Conservation (phyloP, 176 grass and related monocot species). For the Carex kokanica region DNA sequence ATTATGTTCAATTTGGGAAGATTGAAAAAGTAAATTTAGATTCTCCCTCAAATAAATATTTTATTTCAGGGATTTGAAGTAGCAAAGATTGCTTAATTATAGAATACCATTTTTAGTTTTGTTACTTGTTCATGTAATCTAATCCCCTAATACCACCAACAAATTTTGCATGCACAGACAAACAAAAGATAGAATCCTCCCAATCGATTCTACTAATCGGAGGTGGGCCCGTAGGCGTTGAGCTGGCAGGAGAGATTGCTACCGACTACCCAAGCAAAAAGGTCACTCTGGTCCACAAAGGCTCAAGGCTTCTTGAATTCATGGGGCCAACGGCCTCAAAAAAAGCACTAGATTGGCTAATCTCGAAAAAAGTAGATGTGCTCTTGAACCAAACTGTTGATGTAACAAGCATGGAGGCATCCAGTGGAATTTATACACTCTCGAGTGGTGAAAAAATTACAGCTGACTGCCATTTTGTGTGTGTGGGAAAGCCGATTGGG, state of each 20-base stretch:
- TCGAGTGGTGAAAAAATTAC: slow-evolving; percentile 27
- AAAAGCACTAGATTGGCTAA: slow-evolving; percentile 32
- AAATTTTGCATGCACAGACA: slow-evolving; percentile 33
- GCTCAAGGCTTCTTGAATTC: slow-evolving; percentile 37
- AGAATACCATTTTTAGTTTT: neutral
- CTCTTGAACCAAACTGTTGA: slow-evolving; percentile 42
- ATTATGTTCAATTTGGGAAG: neutral
- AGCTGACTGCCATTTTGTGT: slow-evolving; percentile 46
- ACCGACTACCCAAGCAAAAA: slow-evolving; percentile 41
- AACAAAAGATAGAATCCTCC: slow-evolving; percentile 40
- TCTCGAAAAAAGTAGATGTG: slow-evolving; percentile 38
- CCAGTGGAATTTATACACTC: neutral
- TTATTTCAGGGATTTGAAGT: neutral
- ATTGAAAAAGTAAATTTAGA: neutral
- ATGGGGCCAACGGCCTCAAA: slow-evolving; percentile 29
- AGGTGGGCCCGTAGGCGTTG: slow-evolving; percentile 36
- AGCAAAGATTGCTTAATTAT: neutral
- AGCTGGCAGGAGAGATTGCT: slow-evolving; percentile 40
- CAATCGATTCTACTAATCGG: slow-evolving; percentile 35
- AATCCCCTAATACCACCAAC: neutral
- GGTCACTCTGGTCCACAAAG: slow-evolving; percentile 36
- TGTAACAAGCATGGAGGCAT: slow-evolving; percentile 31
- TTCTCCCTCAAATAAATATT: too few relatives aligned
- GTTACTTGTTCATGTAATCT: neutral
- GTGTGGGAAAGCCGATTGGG: slow-evolving; percentile 32